Base-by-base conservation (phyloP, 176 grass and related monocot species). In the Secale cereale region DNA sequence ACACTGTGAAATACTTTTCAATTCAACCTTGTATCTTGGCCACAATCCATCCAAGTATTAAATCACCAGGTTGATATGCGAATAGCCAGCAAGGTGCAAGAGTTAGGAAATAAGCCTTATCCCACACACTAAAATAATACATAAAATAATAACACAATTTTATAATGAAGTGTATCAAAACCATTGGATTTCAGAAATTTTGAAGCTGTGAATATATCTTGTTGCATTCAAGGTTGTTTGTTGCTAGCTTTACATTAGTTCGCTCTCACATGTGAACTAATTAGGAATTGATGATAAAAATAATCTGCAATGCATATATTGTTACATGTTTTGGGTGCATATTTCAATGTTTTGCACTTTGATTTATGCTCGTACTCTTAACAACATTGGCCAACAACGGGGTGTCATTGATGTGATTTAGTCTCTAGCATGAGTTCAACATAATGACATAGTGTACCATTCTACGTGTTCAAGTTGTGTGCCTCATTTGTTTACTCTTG, bases 1-100 rank as follows among this genome's bases (percentile, higher is more conserved):
- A 98, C 35, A 92, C 91, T 2, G 41, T 10, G 28, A 98, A 98
- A 83, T 95, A 90, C 67, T 80, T 93, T 32, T 89, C 89, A 43
- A 10, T 71, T 71, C 84, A 41, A 81, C 41, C 39, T 92, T 94
- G 78, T 94, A 98, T 80, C 96, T 94, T n/a, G 86, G 86, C 23
- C 72, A 98, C 85, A 84, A 89, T 28, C 36, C 36, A 0, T 33
- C n/a, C 7, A 43, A 72, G 69, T 37, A 71, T 41, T 35, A 41
- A 71, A 41, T 71, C 68, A 40, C 22, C 5, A 71, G 10, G 36
- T 45, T 72, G n/a, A 0, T n/a, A 15, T 35, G 37, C 6, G 0
- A n/a, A 25, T 1, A 71, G 0, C 36, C 36, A 43, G 12, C 69
- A 41, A 71, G 36, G 36, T 43, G 25, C 69, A 15, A 41, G 10